phyloP scores from a whole-genome alignment of 768 basidiomycete species.

The Asterophora parasitica region DNA sequence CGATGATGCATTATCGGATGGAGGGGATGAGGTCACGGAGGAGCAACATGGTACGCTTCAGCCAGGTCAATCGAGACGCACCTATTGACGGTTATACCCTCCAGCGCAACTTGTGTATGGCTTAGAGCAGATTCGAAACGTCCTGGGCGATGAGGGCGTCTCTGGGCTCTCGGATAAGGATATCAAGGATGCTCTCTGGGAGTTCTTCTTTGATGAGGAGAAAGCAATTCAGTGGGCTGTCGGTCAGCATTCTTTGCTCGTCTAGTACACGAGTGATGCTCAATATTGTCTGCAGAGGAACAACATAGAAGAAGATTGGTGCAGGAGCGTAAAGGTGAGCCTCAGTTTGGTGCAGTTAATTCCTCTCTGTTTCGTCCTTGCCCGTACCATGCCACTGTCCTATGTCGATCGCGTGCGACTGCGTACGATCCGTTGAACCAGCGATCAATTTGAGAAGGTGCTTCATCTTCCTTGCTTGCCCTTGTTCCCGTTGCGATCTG shows the following conservation, averaged over 20 bases:
- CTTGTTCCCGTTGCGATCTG: conserved; percentile 7
- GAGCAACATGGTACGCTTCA: conserved; percentile 66
- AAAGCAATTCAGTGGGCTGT: conserved; percentile 69
- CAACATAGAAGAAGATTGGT: conserved; percentile 57
- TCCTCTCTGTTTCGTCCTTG: conserved; percentile 24
- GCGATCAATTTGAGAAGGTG: conserved; percentile 52
- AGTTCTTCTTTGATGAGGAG: conserved; percentile 82
- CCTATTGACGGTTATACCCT: conserved; percentile 9
- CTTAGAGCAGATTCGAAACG: conserved; percentile 58
- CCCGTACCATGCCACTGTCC: conserved; percentile 16
- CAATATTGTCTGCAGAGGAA: conserved; percentile 49
- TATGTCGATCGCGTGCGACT: conserved; percentile 12
- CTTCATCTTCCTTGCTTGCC: conserved; percentile 35
- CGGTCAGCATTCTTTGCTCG: conserved; percentile 42
- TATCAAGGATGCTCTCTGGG: conserved; percentile 81
- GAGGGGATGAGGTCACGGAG: conserved; percentile 70
- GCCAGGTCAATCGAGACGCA: background rate
- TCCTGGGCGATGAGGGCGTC: conserved; percentile 61
- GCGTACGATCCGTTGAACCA: conserved; percentile 17
- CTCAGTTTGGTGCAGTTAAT: conserved; percentile 20
- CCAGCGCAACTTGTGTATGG: conserved; percentile 66
- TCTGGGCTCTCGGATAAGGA: conserved; percentile 69
- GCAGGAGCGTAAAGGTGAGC: conserved; percentile 84
- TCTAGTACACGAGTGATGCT: conserved; percentile 8
- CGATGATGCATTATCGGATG: conserved; percentile 74